Base-by-base conservation (phyloP, 176 grass and related monocot species). In the Oryza glaberrima region DNA sequence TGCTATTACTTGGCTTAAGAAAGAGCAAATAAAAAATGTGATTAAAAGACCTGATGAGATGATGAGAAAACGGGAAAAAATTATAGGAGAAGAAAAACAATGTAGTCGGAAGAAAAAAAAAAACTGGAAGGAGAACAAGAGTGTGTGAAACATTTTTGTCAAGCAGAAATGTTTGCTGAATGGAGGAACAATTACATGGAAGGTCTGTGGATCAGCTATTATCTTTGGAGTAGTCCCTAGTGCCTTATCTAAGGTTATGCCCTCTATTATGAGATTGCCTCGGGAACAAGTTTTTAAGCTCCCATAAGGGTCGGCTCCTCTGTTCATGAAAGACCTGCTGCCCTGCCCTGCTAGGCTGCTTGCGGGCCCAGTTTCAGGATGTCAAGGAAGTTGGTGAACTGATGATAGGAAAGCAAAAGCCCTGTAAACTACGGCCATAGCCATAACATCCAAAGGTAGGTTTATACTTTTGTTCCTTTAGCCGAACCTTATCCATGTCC, bases 361-460 rank as follows among this genome's bases (percentile, higher is more conserved):
- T 58, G 54, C 19, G 5, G 44, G 9, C 9, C 38, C 1, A 71
- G 17, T 44, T 20, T 10, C 0, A 0, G 11, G 22, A 25, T 20
- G 20, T 45, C 20, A 72, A 73, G 22, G 44, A 73, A 73, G 6
- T 73, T 73, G 44, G 44, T 73, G 71, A 73, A 46, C 44, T 48
- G 2, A 28, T 73, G 44, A 48, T 3, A 73, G 12, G 11, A 46
- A 48, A 48, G 5, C 44, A 3, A 28, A 28, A 73, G 11, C 70
- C 43, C 22, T 3, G 6, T 23, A 6, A 70, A 38, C 17, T 58
- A n/a, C 3, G 19, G 7, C 6, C 34, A 19, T 35, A 35, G 34
- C 6, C 54, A 17, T 58, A 9, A 58, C 6, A 16, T 17, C 65
- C 30, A 34, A 35, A 35, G 30, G 30, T 68, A 17, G 65, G 54